Percentiles rank a stretch among this genome's conserved stretches.
Evolutionary conservation across 805 yeast genomes (phyloP).

Genomic region (Monosporozyma servazzii): DNA sequence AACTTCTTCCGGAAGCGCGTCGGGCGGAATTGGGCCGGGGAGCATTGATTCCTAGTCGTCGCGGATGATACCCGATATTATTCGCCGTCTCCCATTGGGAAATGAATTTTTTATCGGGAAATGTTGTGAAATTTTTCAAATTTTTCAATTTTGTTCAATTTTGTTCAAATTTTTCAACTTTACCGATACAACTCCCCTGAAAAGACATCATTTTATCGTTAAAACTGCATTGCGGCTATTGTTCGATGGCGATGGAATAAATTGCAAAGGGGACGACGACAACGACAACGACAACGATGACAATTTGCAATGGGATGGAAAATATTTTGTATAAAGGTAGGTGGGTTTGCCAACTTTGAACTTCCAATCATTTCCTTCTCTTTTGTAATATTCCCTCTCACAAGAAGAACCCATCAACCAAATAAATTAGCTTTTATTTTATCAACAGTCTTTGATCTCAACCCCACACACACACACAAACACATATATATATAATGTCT

Average conservation of each 20-base stretch:
- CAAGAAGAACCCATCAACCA: not conserved
- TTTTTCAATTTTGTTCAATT: no score
- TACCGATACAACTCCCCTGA: not conserved
- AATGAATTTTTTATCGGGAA: no score
- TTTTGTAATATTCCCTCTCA: not conserved
- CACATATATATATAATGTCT: conserved; percentile 17
- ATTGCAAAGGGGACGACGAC: not conserved
- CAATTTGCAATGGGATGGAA: not conserved
- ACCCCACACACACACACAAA: not conserved
- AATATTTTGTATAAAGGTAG: not conserved
- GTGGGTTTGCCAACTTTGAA: not conserved
- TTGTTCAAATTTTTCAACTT: not conserved
- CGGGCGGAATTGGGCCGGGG: not conserved
- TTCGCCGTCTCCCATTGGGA: no score
- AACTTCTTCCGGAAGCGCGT: no score
- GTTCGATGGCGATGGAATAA: not conserved
- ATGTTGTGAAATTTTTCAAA: no score
- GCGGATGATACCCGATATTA: no score
- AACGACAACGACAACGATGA: not conserved
- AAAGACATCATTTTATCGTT: not conserved
- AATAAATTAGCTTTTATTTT: not conserved
- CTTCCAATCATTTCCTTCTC: not conserved
- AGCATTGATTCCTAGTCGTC: not conserved
- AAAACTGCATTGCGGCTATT: not conserved
- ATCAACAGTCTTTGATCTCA: not conserved